These are phyloP conservation scores for Colletotrichum scovillei DNA, from an alignment of 2,329 filamentous ascomycete genomes.

Conservation along the genomic window DNA sequence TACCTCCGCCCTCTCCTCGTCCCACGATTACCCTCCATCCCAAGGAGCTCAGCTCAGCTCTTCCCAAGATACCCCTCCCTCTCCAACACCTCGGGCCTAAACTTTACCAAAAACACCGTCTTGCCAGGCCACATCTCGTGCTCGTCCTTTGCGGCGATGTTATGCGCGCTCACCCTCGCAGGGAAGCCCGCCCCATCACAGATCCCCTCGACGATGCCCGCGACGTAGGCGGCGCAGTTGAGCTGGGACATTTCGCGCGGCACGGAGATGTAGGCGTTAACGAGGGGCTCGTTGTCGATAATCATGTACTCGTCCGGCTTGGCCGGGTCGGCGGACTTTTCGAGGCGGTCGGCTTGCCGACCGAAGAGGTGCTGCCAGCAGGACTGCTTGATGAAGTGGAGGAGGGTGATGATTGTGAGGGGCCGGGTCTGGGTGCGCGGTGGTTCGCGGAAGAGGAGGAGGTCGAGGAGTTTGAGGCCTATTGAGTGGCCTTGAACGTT, in stretches of 20 bases:
- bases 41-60: constrained; percentile 42
- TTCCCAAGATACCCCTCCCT: constrained; percentile 85
- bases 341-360: constrained; percentile 89
- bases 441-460: constrained; percentile 87
- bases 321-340: constrained; percentile 84
- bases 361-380: constrained; percentile 94
- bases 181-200: constrained; percentile 94
- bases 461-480: constrained; percentile 92
- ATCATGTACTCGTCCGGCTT: constrained; percentile 99
- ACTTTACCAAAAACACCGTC: constrained; percentile 96
- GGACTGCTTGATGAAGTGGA: constrained; percentile 94
- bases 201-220: constrained; percentile 93
- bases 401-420: constrained; percentile 87
- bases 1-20: neutral
- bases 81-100: constrained; percentile 90
- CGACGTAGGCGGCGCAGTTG: constrained; percentile 95
- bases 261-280: constrained; percentile 93
- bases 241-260: constrained; percentile 96
- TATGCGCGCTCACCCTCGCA: constrained; percentile 90
- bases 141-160: constrained; percentile 68
- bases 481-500: constrained; percentile 94
- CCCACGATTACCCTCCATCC: neutral
- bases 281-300: constrained; percentile 95
- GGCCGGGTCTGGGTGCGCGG: constrained; percentile 79
- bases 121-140: constrained; percentile 94